phyloP scores from a whole-genome alignment of 305 asterid genomes.

The Fraxinus greggii region DNA sequence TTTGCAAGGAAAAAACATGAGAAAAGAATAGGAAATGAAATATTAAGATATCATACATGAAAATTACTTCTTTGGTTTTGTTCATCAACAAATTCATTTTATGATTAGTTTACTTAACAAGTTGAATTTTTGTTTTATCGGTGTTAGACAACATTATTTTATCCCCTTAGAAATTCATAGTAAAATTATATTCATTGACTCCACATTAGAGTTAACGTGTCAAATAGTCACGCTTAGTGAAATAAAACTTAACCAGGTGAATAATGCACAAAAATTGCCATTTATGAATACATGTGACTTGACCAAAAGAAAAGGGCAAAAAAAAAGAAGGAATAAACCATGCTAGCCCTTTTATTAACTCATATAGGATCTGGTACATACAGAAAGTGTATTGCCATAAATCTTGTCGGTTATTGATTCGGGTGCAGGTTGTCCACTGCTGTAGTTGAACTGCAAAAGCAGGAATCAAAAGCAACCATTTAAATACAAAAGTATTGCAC shows the following conservation, averaged over 20 bases:
- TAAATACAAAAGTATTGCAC: not conserved
- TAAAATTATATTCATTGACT: not conserved
- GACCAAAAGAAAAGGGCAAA: not conserved
- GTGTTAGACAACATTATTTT: not conserved
- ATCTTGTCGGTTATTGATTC: slow-evolving; percentile 95
- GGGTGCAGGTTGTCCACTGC: slow-evolving; percentile 99
- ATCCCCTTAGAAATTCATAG: not conserved
- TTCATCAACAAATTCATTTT: not conserved
- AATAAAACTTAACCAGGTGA: not conserved
- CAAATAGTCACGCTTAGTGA: not conserved
- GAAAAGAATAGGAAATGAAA: not conserved
- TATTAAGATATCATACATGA: not conserved
- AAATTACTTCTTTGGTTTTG: not conserved
- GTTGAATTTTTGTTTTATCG: not conserved
- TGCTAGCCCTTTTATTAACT: slow-evolving; percentile 13
- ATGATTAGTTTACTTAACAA: not conserved
- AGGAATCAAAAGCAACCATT: slow-evolving; percentile 21
- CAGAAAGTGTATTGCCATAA: slow-evolving; percentile 95
- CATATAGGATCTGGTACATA: slow-evolving; percentile 38
- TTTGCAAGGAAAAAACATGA: not conserved
- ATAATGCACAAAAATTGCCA: not conserved
- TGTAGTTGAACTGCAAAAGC: slow-evolving; percentile 77
- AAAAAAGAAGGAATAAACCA: not conserved
- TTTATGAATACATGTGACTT: not conserved
- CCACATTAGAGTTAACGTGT: not conserved